These are phyloP conservation scores for Taphrina confusa DNA, from an alignment of 1,139 yeast species.

Conservation along the genomic window DNA sequence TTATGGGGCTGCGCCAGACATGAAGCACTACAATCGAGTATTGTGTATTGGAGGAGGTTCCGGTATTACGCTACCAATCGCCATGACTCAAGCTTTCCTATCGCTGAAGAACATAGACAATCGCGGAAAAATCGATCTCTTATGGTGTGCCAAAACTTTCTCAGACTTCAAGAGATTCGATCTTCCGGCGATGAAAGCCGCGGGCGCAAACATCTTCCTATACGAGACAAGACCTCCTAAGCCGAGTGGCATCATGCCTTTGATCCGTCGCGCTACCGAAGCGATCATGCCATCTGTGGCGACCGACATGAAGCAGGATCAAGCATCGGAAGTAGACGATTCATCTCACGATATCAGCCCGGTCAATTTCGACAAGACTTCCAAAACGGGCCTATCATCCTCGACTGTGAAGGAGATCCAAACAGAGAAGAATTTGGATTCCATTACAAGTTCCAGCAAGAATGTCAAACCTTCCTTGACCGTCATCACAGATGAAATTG, in stretches of 20 bases:
- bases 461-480: background rate
- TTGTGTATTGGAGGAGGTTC: slow-evolving; percentile 13
- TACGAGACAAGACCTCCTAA: slow-evolving; percentile 6
- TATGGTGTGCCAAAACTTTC: background rate
- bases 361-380: background rate
- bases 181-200: slow-evolving; percentile 1
- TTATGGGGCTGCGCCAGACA: slow-evolving; percentile 12
- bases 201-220: slow-evolving; percentile 4
- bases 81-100: slow-evolving; percentile 5
- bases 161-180: slow-evolving; percentile 3
- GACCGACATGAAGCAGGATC: too few relatives aligned
- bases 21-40: slow-evolving; percentile 10
- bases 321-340: background rate
- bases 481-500: too few relatives aligned
- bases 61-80: slow-evolving; percentile 19
- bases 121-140: background rate
- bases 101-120: background rate
- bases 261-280: background rate
- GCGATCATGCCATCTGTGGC: background rate
- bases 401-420: background rate
- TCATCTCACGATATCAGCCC: background rate
- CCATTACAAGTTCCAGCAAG: background rate
- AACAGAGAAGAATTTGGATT: background rate
- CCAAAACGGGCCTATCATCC: background rate
- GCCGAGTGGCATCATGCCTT: background rate